These are phyloP conservation scores for Talaromyces liani DNA, from an alignment of 495 filamentous ascomycete species.

Conservation along the genomic window DNA sequence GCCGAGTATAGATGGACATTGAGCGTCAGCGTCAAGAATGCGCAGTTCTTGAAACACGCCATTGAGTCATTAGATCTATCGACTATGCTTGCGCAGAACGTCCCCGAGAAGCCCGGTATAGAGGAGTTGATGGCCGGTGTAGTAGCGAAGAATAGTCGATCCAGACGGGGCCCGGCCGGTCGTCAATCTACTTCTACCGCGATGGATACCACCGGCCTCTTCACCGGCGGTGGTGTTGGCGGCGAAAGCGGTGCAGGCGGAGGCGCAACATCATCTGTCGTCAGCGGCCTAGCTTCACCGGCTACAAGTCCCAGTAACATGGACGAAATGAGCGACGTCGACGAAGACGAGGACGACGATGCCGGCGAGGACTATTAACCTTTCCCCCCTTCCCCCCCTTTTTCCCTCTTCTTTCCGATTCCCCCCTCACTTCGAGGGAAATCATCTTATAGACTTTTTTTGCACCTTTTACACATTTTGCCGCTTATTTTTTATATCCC, in stretches of 20 bases:
- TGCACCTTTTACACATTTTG: not conserved
- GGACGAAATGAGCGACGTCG: conserved; percentile 8
- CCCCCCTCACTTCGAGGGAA: not conserved
- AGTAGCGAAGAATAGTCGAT: conserved; percentile 4
- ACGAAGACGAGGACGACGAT: not conserved
- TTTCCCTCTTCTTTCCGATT: not conserved
- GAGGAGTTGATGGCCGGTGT: conserved; percentile 41
- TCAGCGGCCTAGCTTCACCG: conserved; percentile 25
- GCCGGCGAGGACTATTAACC: conserved; percentile 7
- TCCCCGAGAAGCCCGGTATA: conserved; percentile 41
- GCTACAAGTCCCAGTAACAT: conserved; percentile 24
- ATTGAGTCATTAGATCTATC: conserved; percentile 42
- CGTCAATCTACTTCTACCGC: conserved; percentile 5
- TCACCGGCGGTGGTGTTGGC: not conserved
- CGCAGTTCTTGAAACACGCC: conserved; percentile 55
- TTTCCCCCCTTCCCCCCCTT: not conserved
- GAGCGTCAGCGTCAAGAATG: conserved; percentile 73
- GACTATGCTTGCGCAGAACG: conserved; percentile 35
- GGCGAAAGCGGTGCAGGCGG: not conserved
- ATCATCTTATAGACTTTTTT: not conserved
- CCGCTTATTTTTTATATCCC: not conserved
- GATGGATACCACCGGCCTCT: conserved; percentile 11
- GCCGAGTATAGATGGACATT: conserved; percentile 93
- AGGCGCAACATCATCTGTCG: conserved; percentile 23
- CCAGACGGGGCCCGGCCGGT: not conserved